These are phyloP conservation scores for Osmanthus fragrans DNA, from an alignment of 257 asterid species.

Conservation along the genomic window DNA sequence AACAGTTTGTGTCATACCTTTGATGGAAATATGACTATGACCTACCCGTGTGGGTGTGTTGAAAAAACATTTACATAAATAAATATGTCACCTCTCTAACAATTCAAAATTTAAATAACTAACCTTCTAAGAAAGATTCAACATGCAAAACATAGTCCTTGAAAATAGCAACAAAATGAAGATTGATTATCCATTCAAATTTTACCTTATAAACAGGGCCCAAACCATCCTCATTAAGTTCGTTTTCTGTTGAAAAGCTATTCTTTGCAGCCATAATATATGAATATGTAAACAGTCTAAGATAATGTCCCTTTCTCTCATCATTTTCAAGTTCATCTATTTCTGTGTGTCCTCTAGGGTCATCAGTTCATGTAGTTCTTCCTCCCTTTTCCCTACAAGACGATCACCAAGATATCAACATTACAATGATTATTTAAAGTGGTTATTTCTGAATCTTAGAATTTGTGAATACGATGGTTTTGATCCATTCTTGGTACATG, in stretches of 20 bases:
- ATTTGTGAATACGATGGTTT: too few species aligned
- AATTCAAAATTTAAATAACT: too few species aligned
- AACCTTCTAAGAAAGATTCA: too few species aligned
- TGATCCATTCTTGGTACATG: too few species aligned
- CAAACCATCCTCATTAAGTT: conserved; percentile 69
- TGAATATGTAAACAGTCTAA: conserved; percentile 42
- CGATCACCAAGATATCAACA: conserved; percentile 2
- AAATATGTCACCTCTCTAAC: too few species aligned
- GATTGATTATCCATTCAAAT: neutral
- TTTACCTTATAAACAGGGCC: conserved; percentile 59
- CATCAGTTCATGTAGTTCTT: conserved; percentile 34
- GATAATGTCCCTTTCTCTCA: conserved; percentile 34
- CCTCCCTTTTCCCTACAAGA: conserved; percentile 32
- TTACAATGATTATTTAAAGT: neutral
- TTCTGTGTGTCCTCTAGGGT: conserved; percentile 41
- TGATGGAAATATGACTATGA: too few species aligned
- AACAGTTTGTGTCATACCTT: too few species aligned
- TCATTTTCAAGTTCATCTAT: conserved; percentile 6
- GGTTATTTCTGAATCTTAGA: too few species aligned
- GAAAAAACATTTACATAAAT: too few species aligned
- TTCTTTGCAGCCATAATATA: conserved; percentile 49
- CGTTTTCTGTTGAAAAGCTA: conserved; percentile 39
- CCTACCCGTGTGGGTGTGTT: too few species aligned
- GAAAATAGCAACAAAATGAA: neutral
- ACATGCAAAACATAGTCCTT: neutral